Conservation (phyloP, 768 basidiomycete genomes). For the Suillus subalutaceus region DNA sequence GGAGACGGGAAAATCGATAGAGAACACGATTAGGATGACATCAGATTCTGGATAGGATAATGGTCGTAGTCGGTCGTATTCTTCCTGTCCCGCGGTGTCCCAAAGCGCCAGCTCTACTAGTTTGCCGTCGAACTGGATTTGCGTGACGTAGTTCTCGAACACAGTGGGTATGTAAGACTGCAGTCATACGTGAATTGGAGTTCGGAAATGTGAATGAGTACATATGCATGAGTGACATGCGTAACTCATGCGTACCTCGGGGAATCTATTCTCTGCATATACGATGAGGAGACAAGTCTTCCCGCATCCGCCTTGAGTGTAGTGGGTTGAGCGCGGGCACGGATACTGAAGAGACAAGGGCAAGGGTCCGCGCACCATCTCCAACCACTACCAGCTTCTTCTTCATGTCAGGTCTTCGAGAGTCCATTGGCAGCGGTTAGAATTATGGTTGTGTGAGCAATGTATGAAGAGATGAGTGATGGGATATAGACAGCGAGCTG, state of each 20-base stretch:
- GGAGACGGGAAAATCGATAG: constrained; percentile 89
- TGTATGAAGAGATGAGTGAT: background rate
- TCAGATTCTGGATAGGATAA: constrained; percentile 88
- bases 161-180: constrained; percentile 93
- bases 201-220: constrained; percentile 6
- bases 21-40: constrained; percentile 93
- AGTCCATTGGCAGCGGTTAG: constrained; percentile 24
- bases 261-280: constrained; percentile 95
- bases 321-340: constrained; percentile 28
- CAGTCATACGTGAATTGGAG: constrained; percentile 4
- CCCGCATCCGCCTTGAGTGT: constrained; percentile 72
- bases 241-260: constrained; percentile 66
- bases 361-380: constrained; percentile 62
- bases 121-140: constrained; percentile 85
- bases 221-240: constrained; percentile 9
- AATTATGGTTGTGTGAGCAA: background rate
- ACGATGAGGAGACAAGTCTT: constrained; percentile 97
- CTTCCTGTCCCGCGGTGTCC: constrained; percentile 98
- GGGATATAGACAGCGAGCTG: background rate
- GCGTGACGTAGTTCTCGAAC: constrained; percentile 92
- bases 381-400: constrained; percentile 88
- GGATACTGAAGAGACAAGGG: constrained; percentile 24
- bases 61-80: constrained; percentile 88
- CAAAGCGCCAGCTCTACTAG: constrained; percentile 95
- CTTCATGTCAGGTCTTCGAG: constrained; percentile 76